phyloP scores from a whole-genome alignment of 1,284 basidiomycete genomes.

The Entoloma clypeatum region DNA sequence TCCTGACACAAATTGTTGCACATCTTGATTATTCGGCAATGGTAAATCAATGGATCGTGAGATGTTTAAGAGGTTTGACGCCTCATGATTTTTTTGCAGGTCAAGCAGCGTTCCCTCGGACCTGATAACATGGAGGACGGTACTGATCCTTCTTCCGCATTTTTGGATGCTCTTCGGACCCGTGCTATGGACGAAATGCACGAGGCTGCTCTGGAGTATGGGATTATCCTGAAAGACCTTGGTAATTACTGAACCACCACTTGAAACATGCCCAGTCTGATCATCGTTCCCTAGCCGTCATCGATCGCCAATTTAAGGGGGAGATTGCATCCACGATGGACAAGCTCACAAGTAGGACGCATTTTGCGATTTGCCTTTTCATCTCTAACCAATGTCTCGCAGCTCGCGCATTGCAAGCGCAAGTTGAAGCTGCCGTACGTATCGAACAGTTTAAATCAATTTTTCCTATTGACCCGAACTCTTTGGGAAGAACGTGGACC shows the following conservation, averaged over 20 bases:
- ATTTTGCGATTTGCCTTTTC: not conserved
- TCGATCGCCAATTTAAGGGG: slow-evolving; percentile 80
- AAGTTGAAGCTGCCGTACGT: slow-evolving; percentile 77
- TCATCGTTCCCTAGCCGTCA: slow-evolving; percentile 51
- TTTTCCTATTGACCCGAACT: slow-evolving; percentile 1
- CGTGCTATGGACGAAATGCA: slow-evolving; percentile 83
- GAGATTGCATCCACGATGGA: slow-evolving; percentile 81
- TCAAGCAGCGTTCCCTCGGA: slow-evolving; percentile 74
- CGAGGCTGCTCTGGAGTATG: slow-evolving; percentile 73
- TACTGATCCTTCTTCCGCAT: slow-evolving; percentile 64
- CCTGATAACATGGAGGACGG: slow-evolving; percentile 70
- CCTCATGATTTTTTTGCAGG: slow-evolving; percentile 29
- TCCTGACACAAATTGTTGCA: slow-evolving; percentile 77
- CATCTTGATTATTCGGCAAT: slow-evolving; percentile 51
- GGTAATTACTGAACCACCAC: slow-evolving; percentile 34
- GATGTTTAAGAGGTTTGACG: not conserved
- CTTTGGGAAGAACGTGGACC: slow-evolving; percentile 65
- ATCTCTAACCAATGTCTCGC: slow-evolving; percentile 13
- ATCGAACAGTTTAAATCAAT: not conserved
- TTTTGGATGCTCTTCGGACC: slow-evolving; percentile 73
- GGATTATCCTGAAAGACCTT: slow-evolving; percentile 74
- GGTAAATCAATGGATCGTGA: slow-evolving; percentile 20
- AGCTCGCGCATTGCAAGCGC: slow-evolving; percentile 72
- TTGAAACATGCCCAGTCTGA: not conserved
- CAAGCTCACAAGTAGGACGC: slow-evolving; percentile 57